Base-by-base conservation (phyloP, 805 yeast species). In the Yarrowia hollandica region DNA sequence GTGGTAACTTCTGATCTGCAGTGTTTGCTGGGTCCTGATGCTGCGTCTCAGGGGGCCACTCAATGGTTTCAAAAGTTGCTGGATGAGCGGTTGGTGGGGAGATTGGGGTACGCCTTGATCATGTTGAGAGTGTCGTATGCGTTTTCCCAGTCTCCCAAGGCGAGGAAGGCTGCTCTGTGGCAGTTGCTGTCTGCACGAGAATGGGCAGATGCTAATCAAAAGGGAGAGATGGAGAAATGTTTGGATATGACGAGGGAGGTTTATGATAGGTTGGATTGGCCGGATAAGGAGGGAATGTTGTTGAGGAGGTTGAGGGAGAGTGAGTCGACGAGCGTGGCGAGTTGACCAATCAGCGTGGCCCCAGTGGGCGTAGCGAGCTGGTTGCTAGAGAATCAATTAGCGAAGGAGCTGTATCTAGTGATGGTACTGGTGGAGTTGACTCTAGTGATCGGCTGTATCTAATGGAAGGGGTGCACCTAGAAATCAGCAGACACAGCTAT, bases 141-240 rank as follows among this genome's bases (percentile, higher is more conserved):
- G 18, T 83, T 60, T 5, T 73, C 74, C 3, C 65, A 92, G 0
- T 69, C 82, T 18, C 81, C 86, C 2, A 75, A 96, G 60, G 72
- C 72, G 55, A 78, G 97, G 59, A 90, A 90, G 68, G 82, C 90
- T 1, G 82, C 88, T 0, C 76, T 91, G 25, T 90, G 96, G 89
- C 78, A 79, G 64, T 68, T 90, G 23, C 68, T 90, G 23, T 84
- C 96, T 0, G 85, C 90, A 6, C 80, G 80, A 60, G 88, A 86
- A 67, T 83, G 96, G 86, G 77, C 78, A 14, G 74, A 65, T 31
- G 64, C 71, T 1, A 64, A 62, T 28, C 65, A 65, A 21, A 54
- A 42, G 37, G 56, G 30, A 6, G 73, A 74, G 61, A 71, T 71
- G 1, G 62, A 64, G 42, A 30, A 68, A 26, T 72, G 74, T 39